phyloP scores from a whole-genome alignment of 306 rosid genomes.

The Casuarina glauca region DNA sequence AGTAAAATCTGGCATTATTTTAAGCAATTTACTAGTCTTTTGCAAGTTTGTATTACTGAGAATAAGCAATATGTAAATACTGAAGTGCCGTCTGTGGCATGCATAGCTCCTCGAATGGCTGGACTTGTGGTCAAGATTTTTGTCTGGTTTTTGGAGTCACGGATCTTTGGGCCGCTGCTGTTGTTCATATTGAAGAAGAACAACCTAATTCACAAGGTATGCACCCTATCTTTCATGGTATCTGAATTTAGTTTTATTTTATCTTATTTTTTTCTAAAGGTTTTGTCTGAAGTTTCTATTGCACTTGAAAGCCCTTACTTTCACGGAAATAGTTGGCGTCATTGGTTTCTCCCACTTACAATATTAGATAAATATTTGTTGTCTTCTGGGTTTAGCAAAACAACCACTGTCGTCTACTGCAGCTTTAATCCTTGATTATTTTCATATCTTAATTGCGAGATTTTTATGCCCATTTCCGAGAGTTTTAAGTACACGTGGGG shows the following conservation, averaged over 20 bases:
- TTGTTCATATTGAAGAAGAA: conserved; percentile 61
- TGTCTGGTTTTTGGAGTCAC: conserved; percentile 61
- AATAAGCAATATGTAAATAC: neutral
- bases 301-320: too few relatives aligned
- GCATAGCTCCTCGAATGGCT: conserved; percentile 85
- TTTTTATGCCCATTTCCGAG: too few relatives aligned
- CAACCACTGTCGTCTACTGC: too few relatives aligned
- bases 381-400: too few relatives aligned
- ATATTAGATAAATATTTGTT: too few relatives aligned
- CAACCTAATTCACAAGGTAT: conserved; percentile 77
- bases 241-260: neutral
- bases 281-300: too few relatives aligned
- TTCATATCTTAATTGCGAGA: too few relatives aligned
- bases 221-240: conserved; percentile 8
- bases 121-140: conserved; percentile 70
- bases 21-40: neutral
- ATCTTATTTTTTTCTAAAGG: too few relatives aligned
- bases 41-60: neutral
- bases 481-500: too few relatives aligned
- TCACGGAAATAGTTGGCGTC: too few relatives aligned
- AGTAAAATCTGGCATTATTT: neutral
- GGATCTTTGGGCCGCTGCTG: conserved; percentile 63
- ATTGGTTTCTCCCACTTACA: too few relatives aligned
- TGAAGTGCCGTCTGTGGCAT: conserved; percentile 14
- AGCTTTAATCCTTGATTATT: too few relatives aligned